Conservation (phyloP, 177 flowering plant genomes). For the Telopea speciosissima region DNA sequence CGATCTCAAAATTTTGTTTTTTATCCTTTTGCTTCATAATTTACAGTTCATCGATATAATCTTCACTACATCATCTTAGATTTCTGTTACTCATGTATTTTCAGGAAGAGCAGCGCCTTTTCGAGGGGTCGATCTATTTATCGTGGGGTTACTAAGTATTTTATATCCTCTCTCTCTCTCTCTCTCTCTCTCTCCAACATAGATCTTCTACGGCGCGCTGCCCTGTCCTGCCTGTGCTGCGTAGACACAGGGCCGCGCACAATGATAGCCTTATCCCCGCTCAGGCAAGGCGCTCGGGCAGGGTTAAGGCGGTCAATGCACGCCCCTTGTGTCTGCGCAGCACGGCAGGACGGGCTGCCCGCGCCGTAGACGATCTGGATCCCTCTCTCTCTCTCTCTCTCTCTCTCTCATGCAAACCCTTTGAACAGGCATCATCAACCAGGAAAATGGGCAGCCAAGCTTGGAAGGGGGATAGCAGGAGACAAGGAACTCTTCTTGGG, state of each 20-base stretch:
- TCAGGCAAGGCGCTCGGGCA: too few species aligned
- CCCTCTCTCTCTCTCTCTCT: constrained; percentile 8
- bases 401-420: background rate
- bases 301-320: too few species aligned
- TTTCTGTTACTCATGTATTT: background rate
- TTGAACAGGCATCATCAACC: constrained; percentile 21
- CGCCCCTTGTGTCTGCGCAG: too few species aligned
- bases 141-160: constrained; percentile 80
- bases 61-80: background rate
- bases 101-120: constrained; percentile 91
- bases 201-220: too few species aligned
- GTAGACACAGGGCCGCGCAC: too few species aligned
- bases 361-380: too few species aligned
- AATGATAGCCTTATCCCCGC: too few species aligned
- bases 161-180: background rate
- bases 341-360: too few species aligned
- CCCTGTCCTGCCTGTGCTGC: too few species aligned
- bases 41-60: background rate
- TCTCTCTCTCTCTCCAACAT: constrained; percentile 1
- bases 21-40: background rate
- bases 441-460: constrained; percentile 20
- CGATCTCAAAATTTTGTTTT: background rate
- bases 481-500: constrained; percentile 24
- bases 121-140: constrained; percentile 94
- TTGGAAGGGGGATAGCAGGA: constrained; percentile 21